Evolutionary conservation across 2,329 filamentous ascomycete species (phyloP), one percentile per base, ranked within the genome.

Genomic region (Ustulina deusta): DNA sequence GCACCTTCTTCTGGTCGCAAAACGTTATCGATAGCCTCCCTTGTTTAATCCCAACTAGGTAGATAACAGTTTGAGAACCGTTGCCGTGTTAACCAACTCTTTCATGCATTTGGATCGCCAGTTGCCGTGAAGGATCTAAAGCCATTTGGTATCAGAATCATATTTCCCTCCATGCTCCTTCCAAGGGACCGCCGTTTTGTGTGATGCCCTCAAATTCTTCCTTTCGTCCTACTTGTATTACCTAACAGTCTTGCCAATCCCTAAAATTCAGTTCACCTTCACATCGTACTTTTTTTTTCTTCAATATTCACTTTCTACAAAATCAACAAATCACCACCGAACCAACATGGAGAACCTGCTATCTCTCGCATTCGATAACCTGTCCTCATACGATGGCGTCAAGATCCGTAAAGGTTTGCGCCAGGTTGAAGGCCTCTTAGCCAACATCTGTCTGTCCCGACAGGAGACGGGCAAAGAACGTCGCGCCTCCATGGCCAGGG

Each of bases 331-430:
- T 25, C 38, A 55, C 42, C 36, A 15, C 44, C n/a, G 32, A 27
- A 55, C 27, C 61, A 80, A 74, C 76, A 98, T 98, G 96, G 96
- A 98, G 83, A 90, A 92, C 60, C 87, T 98, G 32, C 86, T 98
- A 63, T 97, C 93, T 51, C 90, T 97, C 79, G 94, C 95, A 69
- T 98, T 98, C 81, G 94, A 97, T 84, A 97, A 97, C 81, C 91
- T 97, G 72, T 97, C 94, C 69, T 97, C 94, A 56, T 94, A 94
- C 79, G 94, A 97, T 75, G 90, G 90, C 65, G 86, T 87, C 79
- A 97, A 97, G 83, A 92, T 98, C 78, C 91, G 93, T 74, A 98
- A 97, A 83, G 96, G 95, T 59, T 83, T 98, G 73, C 91, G 93
- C 73, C 95, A 97, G 82, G 93, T 98, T 71, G 95, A 98, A 82